phyloP scores from a whole-genome alignment of 352 stramenopile genomes.

The Globisporangium irregulare region DNA sequence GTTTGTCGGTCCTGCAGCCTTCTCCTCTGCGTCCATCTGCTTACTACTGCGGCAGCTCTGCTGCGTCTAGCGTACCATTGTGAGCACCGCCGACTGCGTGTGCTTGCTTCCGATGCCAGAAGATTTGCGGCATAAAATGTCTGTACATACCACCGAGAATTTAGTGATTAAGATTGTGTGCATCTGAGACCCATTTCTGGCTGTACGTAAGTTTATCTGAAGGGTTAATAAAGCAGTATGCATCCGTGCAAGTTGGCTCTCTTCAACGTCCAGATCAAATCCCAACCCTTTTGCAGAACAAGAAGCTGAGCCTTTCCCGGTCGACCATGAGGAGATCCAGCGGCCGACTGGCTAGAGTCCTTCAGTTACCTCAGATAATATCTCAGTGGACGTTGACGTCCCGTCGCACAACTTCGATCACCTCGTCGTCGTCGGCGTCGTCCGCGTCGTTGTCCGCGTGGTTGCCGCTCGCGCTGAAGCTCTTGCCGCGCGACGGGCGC shows the following conservation, averaged over 20 bases:
- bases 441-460: constrained; percentile 23
- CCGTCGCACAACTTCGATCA: constrained; percentile 71
- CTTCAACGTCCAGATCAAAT: not conserved
- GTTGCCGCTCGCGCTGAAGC: constrained; percentile 35
- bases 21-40: too few species aligned
- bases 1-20: too few species aligned
- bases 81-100: too few species aligned
- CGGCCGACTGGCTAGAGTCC: not conserved
- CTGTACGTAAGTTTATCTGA: not conserved
- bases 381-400: constrained; percentile 52
- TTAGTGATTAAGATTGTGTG: not conserved
- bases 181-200: not conserved
- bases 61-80: too few species aligned
- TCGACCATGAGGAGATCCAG: not conserved
- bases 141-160: not conserved
- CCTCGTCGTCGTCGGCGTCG: constrained; percentile 58
- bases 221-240: not conserved
- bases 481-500: constrained; percentile 30
- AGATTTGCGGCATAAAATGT: not conserved
- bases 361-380: not conserved
- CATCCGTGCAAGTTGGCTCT: not conserved
- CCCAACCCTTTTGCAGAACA: not conserved
- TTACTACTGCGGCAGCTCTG: too few species aligned
- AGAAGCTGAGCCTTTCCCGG: not conserved
- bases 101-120: not conserved